Base-by-base conservation (phyloP, 1,284 basidiomycete species). In the Volvariella surrecta region DNA sequence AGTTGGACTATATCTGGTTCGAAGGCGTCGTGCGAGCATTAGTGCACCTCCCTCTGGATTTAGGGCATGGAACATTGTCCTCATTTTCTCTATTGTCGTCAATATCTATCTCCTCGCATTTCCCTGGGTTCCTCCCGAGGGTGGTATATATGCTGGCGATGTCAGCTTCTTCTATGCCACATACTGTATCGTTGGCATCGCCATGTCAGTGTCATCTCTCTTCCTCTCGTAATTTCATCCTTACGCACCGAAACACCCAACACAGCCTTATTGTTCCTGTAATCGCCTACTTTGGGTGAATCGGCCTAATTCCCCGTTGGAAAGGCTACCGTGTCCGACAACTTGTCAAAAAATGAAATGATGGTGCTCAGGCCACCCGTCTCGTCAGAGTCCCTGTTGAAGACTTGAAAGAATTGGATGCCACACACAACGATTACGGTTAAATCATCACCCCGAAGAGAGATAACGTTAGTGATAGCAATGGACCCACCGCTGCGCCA, bases 81-180 rank as follows among this genome's bases (percentile, higher is more conserved):
- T 74, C 46, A 55, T 62, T n/a, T 58, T 73, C 38, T 43, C 60
- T 0, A 52, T 65, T 46, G 58, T 59, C n/a, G 52, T 70, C 11
- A 65, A 66, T 35, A 47, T 65, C 10, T 70, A 68, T 51, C 54
- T 74, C 11, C 61, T 74, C 32, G 56, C 70, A 40, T 64, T 73
- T 50, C 71, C 73, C 4, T 74, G 68, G 68, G 61, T 67, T 11
- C 60, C 58, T 3, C 61, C 61, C 4, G 46, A 48, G 28, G 57
- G 59, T 6, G 63, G 64, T 9, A 59, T 62, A 20, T 52, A 63
- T 38, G 61, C 48, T 19, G 63, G 63, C 15, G 63, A 66, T 42
- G 62, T 65, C 37, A 62, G 58, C 46, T 66, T 66, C 53, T 66
- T 63, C 53, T 66, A 63, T 44, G 62, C 64, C 0, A 65, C 64